These are phyloP conservation scores for Chenopodium album DNA, from an alignment of 148 eudicot genomes.

Conservation along the genomic window DNA sequence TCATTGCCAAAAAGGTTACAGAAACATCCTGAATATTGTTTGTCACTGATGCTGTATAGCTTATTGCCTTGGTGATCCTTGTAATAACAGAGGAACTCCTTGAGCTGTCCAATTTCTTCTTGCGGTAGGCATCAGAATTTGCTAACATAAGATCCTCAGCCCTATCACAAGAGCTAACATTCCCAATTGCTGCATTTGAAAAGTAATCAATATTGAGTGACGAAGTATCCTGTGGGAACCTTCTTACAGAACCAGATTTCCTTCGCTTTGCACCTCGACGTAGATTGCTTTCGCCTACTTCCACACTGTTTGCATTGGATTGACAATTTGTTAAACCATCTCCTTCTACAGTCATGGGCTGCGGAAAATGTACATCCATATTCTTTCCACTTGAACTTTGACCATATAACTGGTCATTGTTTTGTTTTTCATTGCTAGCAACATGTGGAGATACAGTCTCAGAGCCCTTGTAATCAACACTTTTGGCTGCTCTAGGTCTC, in stretches of 20 bases:
- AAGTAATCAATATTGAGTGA: slow-evolving; percentile 31
- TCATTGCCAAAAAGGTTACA: slow-evolving; percentile 68
- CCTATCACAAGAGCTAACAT: slow-evolving; percentile 33
- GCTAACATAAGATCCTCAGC: slow-evolving; percentile 33
- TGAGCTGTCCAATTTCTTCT: slow-evolving; percentile 44
- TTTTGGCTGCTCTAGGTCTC: slow-evolving; percentile 30
- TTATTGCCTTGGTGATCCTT: slow-evolving; percentile 67
- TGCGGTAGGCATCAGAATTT: slow-evolving; percentile 33
- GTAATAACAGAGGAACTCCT: slow-evolving; percentile 44
- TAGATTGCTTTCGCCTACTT: slow-evolving; percentile 48
- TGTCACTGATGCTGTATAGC: slow-evolving; percentile 56
- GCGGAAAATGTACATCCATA: slow-evolving; percentile 32
- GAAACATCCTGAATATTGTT: slow-evolving; percentile 58
- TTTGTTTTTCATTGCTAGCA: slow-evolving; percentile 38
- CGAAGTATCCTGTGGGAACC: slow-evolving; percentile 57
- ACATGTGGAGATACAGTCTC: slow-evolving; percentile 29
- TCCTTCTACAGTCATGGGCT: slow-evolving; percentile 33
- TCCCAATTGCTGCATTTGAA: slow-evolving; percentile 26
- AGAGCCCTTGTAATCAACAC: slow-evolving; percentile 37
- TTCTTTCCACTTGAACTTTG: slow-evolving; percentile 28
- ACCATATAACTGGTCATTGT: slow-evolving; percentile 23
- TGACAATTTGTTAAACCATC: slow-evolving; percentile 40
- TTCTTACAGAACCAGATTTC: slow-evolving; percentile 82
- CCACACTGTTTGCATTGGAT: slow-evolving; percentile 42
- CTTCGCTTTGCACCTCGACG: slow-evolving; percentile 71